Evolutionary conservation across 2,329 filamentous ascomycete genomes (phyloP), one percentile per base, ranked within the genome.

Genomic region (Pseudocercospora macadamiae): DNA sequence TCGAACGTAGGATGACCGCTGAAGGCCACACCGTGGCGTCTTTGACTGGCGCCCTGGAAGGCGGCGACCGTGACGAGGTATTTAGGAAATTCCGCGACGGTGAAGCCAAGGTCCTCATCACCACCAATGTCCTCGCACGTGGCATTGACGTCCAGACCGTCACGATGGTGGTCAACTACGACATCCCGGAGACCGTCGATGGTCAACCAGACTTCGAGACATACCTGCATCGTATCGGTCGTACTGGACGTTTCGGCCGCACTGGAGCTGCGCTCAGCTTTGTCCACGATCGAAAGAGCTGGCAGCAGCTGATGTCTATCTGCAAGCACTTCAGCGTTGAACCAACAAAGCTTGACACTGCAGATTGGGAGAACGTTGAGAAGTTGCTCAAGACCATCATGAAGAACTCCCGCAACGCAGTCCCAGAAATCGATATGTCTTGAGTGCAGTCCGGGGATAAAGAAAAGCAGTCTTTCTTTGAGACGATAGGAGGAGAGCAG

Each of bases 81-180:
- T 88, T 99, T 61, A 86, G 93, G 70, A 85, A 89, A 57, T 99
- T 99, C 84, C 88, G 95, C 59, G 84, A 79, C 44, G 93, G 93
- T 36, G 84, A 88, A 59, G 91, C 91, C 70, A 99, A 99, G 80
- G 95, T 99, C 7, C 87, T 99, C 62, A 97, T 99, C 71, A 96
- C 95, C 1, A 99, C 95, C 67, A 99, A 99, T 71, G 93, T 99
- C 34, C 84, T 99, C 59, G 90, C 95, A 7, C 92, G 95, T 72
- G 95, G 95, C 73, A 97, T 99, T 70, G 95, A 99, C 71, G 80
- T 97, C 73, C 76, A 96, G 78, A 88, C 87, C 25, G 95, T 99
- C 12, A 96, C 92, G 8, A 95, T 99, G 88, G 95, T 99, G 54
- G 92, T 99, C 81, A 99, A 99, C 81, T 99, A 99, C 77, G 80